Percentiles rank a stretch among this genome's conserved stretches.
Conservation (phyloP, 2,329 filamentous ascomycete species). For the Diaporthe helianthi region DNA sequence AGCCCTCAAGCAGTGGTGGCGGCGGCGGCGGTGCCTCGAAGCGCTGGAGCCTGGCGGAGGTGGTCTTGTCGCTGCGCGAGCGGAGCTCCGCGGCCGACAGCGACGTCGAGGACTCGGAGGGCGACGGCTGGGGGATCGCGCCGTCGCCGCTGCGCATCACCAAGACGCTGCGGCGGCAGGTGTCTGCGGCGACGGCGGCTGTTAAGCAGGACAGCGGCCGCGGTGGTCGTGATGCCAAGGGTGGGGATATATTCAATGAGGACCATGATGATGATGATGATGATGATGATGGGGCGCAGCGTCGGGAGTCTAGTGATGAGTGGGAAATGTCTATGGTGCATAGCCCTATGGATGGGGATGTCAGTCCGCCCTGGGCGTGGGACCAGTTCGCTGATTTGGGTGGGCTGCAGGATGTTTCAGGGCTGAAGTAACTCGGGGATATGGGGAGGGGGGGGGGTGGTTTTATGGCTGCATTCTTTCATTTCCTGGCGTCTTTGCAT, state of each 20-base stretch:
- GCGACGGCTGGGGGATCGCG: constrained; percentile 2
- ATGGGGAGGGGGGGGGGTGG: not conserved
- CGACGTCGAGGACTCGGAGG: not conserved
- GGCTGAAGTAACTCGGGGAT: not conserved
- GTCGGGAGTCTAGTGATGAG: constrained; percentile 18
- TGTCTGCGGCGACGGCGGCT: not conserved
- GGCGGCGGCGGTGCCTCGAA: not conserved
- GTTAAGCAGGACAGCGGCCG: no score
- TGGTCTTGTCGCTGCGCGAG: constrained; percentile 24
- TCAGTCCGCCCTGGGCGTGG: constrained; percentile 31
- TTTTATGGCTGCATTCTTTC: not conserved
- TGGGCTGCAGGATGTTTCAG: constrained; percentile 28
- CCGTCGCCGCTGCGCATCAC: constrained; percentile 29
- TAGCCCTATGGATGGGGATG: constrained; percentile 5
- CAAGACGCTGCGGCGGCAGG: not conserved
- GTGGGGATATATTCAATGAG: no score
- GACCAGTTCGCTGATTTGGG: constrained; percentile 34
- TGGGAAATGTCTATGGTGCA: constrained; percentile 29
- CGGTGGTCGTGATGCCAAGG: not conserved
- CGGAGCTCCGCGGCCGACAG: not conserved
- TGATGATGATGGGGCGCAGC: not conserved
- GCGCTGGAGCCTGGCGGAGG: constrained; percentile 31
- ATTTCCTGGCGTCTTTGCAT: not conserved
- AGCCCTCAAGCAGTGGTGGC: not conserved
- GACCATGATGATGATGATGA: not conserved